Conservation (phyloP, 2,329 filamentous ascomycete genomes). For the Sporothrix variecibatus region DNA sequence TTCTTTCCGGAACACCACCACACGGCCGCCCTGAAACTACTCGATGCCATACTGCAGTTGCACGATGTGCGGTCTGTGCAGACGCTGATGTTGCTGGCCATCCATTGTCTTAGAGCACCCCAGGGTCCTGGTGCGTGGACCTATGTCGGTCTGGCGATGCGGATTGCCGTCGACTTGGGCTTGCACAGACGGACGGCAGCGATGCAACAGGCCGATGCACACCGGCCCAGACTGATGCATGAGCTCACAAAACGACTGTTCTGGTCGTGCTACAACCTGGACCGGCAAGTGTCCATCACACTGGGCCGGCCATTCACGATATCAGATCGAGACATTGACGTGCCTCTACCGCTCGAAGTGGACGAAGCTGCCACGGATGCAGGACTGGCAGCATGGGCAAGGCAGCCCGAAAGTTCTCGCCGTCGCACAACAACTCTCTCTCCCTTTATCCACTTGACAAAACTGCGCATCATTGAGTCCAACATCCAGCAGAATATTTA, state of each 20-base stretch:
- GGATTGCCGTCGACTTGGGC: neutral
- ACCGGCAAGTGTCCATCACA: slow-evolving; percentile 47
- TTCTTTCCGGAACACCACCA: slow-evolving; percentile 5
- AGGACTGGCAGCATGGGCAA: neutral
- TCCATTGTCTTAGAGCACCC: neutral
- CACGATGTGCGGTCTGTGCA: neutral
- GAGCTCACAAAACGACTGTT: slow-evolving; percentile 39
- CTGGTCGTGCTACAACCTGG: slow-evolving; percentile 49
- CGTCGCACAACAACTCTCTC: neutral
- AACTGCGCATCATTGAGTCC: neutral
- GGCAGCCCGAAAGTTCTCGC: neutral
- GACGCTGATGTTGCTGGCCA: neutral
- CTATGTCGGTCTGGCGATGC: neutral
- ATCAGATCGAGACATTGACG: slow-evolving; percentile 42
- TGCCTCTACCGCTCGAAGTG: slow-evolving; percentile 27
- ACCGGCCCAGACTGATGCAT: neutral
- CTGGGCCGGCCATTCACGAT: slow-evolving; percentile 47
- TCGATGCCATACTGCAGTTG: neutral
- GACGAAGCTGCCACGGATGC: neutral
- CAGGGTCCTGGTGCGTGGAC: neutral
- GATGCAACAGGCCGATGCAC: neutral
- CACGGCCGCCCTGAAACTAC: neutral
- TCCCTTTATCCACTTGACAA: neutral
- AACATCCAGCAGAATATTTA: neutral
- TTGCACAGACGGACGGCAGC: neutral